Percentiles rank a stretch among this genome's conserved stretches.
Conservation (phyloP, 805 yeast genomes). For the Suhomyces xylopsoci region DNA sequence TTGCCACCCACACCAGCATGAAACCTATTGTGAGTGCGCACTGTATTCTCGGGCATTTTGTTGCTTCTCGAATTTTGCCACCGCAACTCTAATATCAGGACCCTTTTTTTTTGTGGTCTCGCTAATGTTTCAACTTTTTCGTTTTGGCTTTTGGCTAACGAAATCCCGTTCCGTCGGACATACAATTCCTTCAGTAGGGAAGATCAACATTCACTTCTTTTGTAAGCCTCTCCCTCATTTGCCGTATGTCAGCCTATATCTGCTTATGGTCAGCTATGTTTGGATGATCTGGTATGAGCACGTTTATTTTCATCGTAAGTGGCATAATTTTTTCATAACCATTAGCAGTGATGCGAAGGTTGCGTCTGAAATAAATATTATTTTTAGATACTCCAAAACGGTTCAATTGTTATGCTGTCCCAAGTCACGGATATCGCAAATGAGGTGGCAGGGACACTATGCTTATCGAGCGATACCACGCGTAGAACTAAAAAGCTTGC, state of each 20-base stretch:
- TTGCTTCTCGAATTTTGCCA: background rate
- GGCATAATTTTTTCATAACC: background rate
- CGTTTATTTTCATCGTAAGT: background rate
- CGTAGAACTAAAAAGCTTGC: background rate
- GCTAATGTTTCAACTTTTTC: background rate
- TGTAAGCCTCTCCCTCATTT: background rate
- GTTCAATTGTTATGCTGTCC: background rate
- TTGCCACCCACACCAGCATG: background rate
- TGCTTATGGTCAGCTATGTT: background rate
- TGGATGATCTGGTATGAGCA: background rate
- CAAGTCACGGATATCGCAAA: background rate
- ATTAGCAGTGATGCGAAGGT: background rate
- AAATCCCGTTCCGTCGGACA: background rate
- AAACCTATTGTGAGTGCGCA: background rate
- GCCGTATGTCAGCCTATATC: background rate
- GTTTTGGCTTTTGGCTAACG: background rate
- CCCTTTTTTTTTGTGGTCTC: background rate
- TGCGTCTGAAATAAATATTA: background rate
- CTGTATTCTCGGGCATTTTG: background rate
- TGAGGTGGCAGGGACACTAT: background rate
- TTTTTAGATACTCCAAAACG: background rate
- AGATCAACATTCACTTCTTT: background rate
- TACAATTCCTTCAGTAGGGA: background rate
- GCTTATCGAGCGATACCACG: background rate
- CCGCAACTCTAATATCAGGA: background rate